Conservation (phyloP, 2,329 filamentous ascomycete genomes). For the Hypoxylon sp. region DNA sequence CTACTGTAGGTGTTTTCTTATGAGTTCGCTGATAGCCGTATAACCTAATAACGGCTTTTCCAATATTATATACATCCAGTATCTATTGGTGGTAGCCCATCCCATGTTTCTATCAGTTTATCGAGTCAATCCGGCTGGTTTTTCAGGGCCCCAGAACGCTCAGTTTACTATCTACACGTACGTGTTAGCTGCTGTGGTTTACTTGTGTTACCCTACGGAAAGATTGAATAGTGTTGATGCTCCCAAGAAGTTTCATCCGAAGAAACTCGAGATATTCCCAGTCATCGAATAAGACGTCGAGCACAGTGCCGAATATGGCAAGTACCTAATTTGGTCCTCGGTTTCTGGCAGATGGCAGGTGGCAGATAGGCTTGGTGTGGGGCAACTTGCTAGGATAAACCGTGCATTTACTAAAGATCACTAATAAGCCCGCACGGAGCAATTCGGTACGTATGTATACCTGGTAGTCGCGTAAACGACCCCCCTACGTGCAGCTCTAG, state of each 20-base stretch:
- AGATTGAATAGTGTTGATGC: background rate
- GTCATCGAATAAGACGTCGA: conserved; percentile 38
- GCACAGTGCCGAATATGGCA: conserved; percentile 46
- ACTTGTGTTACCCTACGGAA: background rate
- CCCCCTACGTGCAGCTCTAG: background rate
- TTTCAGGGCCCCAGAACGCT: no score
- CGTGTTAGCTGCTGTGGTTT: background rate
- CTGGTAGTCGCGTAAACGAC: conserved; percentile 3
- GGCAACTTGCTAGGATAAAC: conserved; percentile 15
- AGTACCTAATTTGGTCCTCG: conserved; percentile 40
- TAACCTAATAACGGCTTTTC: background rate
- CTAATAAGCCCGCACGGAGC: conserved; percentile 40
- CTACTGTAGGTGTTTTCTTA: background rate
- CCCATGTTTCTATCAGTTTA: background rate
- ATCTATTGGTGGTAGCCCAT: background rate
- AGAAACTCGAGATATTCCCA: conserved; percentile 12
- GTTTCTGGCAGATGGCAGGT: conserved; percentile 39
- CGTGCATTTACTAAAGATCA: conserved; percentile 37
- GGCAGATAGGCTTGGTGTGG: conserved; percentile 34
- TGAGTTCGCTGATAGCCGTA: background rate
- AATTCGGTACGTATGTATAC: conserved; percentile 32
- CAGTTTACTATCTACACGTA: background rate
- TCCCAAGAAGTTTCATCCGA: background rate
- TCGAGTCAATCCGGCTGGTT: background rate
- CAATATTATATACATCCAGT: background rate